Evolutionary conservation across 345 rosid species (phyloP), one percentile per base, ranked within the genome.

Genomic region (Salix dunnii): DNA sequence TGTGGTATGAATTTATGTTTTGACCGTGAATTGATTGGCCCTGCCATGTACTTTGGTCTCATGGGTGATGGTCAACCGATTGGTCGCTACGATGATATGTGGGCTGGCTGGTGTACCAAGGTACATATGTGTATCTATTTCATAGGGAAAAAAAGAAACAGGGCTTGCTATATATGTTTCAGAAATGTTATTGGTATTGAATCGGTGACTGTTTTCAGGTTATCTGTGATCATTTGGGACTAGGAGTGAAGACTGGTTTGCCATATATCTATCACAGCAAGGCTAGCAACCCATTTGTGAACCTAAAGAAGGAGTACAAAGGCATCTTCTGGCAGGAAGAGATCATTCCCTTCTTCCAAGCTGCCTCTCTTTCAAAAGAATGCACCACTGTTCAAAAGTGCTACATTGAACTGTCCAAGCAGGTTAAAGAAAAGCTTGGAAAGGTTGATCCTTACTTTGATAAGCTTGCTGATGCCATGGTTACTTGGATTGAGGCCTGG

Each of bases 101-200:
- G 99, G 99, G 98, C 97, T 67, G 97, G 99, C 74, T 95, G 99
- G 97, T 95, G 99, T n/a, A 66, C 70, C 80, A 90, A 94, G 95
- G 98, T 91, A 79, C 2, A 3, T 28, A 28, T 48, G 33, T 7
- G 25, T 21, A 46, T 35, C 65, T 48, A 11, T 49, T 72, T 9
- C 11, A 11, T 71, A 38, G 36, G 12, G 5, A 5, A 5, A 33
- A 35, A 33, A 40, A 23, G 10, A 51, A n/a, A 28, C 28, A n/a
- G 11, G 28, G 23, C 28, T 8, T n/a, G 28, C 8, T 3, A n/a
- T 58, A 12, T 2, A 58, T 10, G 1, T n/a, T 58, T n/a, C 2
- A 58, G 25, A 40, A 11, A 11, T 58, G 62, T n/a, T n/a, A 2
- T 14, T 30, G 38, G 28, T 64, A 21, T 74, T 31, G 76, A n/a